Evolutionary conservation across 192 early-diverging fungal species (phyloP).

Genomic region (Coemansia sp.): DNA sequence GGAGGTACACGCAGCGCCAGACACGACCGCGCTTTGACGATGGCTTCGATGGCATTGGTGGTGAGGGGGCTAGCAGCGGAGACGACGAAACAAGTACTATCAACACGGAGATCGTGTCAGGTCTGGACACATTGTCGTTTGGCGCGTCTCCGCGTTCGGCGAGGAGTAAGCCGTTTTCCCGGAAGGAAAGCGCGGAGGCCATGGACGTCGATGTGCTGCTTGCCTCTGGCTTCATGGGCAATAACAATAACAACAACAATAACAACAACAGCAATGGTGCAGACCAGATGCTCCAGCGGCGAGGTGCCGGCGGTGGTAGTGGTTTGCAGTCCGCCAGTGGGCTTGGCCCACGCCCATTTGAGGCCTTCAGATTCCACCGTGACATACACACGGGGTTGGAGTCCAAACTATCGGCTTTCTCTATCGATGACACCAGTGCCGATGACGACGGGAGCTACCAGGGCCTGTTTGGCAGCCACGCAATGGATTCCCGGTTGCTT

Average conservation of each 20-base stretch:
- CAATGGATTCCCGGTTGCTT: slow-evolving; percentile 35
- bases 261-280: not conserved
- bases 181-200: slow-evolving; percentile 1
- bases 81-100: slow-evolving; percentile 19
- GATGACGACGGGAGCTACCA: slow-evolving; percentile 38
- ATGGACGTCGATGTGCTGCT: slow-evolving; percentile 33
- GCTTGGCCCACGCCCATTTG: slow-evolving; percentile 30
- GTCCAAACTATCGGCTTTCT: slow-evolving; percentile 40
- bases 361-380: slow-evolving; percentile 22
- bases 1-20: not conserved
- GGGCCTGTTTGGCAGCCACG: slow-evolving; percentile 33
- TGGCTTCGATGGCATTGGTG: not conserved
- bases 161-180: not conserved
- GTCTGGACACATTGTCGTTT: slow-evolving; percentile 21
- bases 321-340: not conserved
- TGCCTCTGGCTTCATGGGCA: slow-evolving; percentile 15
- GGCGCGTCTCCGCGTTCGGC: slow-evolving; percentile 1
- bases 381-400: slow-evolving; percentile 34
- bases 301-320: not conserved
- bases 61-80: slow-evolving; percentile 9
- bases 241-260: not conserved
- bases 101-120: slow-evolving; percentile 12
- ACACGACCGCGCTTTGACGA: not conserved
- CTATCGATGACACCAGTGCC: slow-evolving; percentile 19
- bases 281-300: not conserved